A percentile compares a stretch with the other conserved stretches of the same genome.
phyloP scores from a whole-genome alignment of 768 basidiomycete genomes.

The Thelephora ganbajun region DNA sequence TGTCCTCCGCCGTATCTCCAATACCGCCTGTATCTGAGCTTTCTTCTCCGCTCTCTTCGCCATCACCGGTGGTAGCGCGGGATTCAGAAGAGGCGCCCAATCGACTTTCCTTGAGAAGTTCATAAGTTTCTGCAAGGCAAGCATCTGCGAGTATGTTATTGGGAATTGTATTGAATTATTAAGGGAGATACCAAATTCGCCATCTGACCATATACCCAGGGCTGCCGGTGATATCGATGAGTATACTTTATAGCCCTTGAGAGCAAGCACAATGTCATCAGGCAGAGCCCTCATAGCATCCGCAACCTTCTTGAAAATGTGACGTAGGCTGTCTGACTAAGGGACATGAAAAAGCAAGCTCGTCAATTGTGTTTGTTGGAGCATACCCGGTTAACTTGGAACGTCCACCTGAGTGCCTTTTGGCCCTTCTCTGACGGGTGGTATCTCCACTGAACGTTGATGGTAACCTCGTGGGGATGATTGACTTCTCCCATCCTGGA shows the following conservation, averaged over 20 bases:
- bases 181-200: conserved; percentile 38
- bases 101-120: neutral
- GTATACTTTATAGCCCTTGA: conserved; percentile 50
- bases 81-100: conserved; percentile 5
- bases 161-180: neutral
- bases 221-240: conserved; percentile 54
- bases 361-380: neutral
- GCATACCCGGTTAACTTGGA: conserved; percentile 45
- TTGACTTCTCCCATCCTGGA: conserved; percentile 14
- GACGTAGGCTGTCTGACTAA: conserved; percentile 37
- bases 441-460: conserved; percentile 50
- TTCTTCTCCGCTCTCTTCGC: conserved; percentile 12
- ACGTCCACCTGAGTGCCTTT: conserved; percentile 29
- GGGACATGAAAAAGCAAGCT: neutral
- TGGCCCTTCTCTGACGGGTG: conserved; percentile 41
- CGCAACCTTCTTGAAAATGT: conserved; percentile 51
- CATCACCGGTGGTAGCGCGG: conserved; percentile 7
- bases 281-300: conserved; percentile 39
- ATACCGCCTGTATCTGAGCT: conserved; percentile 10
- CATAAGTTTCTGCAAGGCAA: conserved; percentile 37
- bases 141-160: conserved; percentile 31
- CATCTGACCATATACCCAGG: conserved; percentile 54
- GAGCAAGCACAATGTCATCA: conserved; percentile 43
- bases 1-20: conserved; percentile 21
- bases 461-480: conserved; percentile 25